phyloP scores from a whole-genome alignment of 2,329 filamentous ascomycete species.

The Verticillium isaacii region DNA sequence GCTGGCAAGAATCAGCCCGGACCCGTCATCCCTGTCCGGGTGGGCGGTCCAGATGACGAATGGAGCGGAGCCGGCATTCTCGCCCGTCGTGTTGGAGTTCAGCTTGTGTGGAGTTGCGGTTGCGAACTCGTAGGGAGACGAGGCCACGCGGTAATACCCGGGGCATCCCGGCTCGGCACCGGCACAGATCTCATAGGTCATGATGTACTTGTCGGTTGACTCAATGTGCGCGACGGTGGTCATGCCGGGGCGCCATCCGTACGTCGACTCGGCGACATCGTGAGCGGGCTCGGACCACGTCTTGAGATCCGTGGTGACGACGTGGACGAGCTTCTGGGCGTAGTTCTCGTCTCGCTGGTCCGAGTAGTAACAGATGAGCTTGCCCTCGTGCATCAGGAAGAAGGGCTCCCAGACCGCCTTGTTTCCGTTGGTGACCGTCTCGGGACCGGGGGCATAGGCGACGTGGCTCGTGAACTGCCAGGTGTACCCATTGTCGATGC shows the following conservation, averaged over 20 bases:
- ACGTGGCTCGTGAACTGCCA: constrained; percentile 67
- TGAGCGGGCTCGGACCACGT: constrained; percentile 52
- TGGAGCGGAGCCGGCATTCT: neutral
- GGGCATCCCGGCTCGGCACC: neutral
- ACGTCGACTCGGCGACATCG: constrained; percentile 58
- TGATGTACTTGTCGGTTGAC: neutral
- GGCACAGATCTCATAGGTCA: constrained; percentile 3
- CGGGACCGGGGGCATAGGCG: constrained; percentile 54
- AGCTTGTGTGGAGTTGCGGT: neutral
- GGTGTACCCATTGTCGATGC: constrained; percentile 51
- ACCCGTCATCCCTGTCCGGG: neutral
- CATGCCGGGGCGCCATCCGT: constrained; percentile 50
- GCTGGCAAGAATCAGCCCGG: neutral
- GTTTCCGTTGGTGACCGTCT: constrained; percentile 56
- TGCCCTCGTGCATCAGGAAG: constrained; percentile 46
- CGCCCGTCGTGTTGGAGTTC: constrained; percentile 1
- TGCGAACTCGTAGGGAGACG: neutral
- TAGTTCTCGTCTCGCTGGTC: constrained; percentile 63
- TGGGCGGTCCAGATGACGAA: neutral
- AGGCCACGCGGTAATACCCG: neutral
- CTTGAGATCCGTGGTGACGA: constrained; percentile 54
- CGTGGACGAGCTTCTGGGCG: constrained; percentile 68
- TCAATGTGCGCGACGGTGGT: constrained; percentile 1
- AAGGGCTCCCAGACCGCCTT: constrained; percentile 73
- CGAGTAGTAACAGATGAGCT: constrained; percentile 65